Evolutionary conservation across 169 alveolate species (phyloP).

Genomic region (Plasmodium knowlesi): DNA sequence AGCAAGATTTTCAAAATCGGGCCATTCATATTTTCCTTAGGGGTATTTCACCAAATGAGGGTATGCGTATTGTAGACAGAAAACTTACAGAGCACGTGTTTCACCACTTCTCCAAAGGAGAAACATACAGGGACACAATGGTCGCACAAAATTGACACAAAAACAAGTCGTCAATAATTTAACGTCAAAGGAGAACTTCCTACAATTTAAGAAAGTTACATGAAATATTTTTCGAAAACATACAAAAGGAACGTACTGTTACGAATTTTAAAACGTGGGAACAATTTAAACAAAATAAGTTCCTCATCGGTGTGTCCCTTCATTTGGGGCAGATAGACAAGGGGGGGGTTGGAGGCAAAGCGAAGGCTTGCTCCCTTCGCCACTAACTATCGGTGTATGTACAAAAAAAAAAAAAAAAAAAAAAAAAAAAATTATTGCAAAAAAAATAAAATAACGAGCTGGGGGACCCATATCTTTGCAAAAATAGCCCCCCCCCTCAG

Average conservation of each 20-base stretch:
- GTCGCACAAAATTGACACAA: neutral
- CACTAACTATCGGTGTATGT: neutral
- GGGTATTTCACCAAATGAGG: neutral
- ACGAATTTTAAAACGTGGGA: neutral
- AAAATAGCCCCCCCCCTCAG: neutral
- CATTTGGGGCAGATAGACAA: neutral
- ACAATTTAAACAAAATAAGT: neutral
- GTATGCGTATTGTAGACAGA: neutral
- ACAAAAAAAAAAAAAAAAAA: neutral
- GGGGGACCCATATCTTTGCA: neutral
- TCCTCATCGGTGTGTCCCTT: neutral
- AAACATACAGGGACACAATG: neutral
- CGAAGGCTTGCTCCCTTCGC: neutral
- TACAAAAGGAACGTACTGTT: neutral
- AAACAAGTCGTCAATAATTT: neutral
- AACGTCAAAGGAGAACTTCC: neutral
- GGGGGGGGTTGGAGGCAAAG: neutral
- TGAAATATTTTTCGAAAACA: neutral
- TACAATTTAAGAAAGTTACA: neutral
- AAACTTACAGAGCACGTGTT: neutral
- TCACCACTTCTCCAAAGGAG: neutral
- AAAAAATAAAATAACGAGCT: neutral
- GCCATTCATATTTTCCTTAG: neutral
- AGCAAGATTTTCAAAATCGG: slow-evolving; percentile 14
- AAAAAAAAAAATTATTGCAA: neutral